These are phyloP conservation scores for Myxozyma melibiosi DNA, from an alignment of 805 yeast species.

Conservation along the genomic window DNA sequence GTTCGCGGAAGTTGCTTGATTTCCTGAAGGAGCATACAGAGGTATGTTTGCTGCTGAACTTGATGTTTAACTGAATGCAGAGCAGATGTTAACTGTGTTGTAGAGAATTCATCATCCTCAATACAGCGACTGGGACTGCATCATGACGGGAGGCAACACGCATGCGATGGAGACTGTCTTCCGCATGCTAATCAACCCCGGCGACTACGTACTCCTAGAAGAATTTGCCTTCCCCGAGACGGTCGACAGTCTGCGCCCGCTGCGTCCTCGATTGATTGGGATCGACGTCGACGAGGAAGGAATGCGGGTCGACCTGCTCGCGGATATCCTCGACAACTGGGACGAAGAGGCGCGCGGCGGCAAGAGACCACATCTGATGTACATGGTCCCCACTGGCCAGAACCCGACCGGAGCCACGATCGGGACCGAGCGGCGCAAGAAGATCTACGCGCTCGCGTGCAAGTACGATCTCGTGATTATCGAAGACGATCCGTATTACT, in stretches of 20 bases:
- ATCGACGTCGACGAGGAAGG: constrained; percentile 80
- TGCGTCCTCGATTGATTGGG: constrained; percentile 68
- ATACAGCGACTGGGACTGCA: constrained; percentile 71
- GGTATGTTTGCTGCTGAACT: background rate
- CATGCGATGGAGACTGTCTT: constrained; percentile 85
- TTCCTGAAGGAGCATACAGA: constrained; percentile 71
- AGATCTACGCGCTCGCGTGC: constrained; percentile 74
- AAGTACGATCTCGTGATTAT: constrained; percentile 83
- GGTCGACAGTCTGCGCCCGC: constrained; percentile 75
- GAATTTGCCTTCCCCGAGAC: constrained; percentile 83
- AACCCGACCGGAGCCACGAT: constrained; percentile 95
- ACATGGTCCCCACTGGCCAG: constrained; percentile 95
- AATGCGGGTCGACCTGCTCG: constrained; percentile 71
- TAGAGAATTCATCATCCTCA: constrained; percentile 40
- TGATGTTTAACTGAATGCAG: background rate
- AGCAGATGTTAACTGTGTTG: background rate
- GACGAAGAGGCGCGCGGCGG: constrained; percentile 46
- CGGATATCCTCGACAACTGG: constrained; percentile 67
- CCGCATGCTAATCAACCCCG: constrained; percentile 75
- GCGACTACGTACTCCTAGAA: constrained; percentile 83
- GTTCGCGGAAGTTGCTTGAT: constrained; percentile 66
- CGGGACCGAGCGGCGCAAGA: constrained; percentile 71
- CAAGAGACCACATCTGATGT: constrained; percentile 79
- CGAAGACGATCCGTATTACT: constrained; percentile 98
- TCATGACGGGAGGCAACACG: constrained; percentile 81